Percentiles rank a stretch among this genome's conserved stretches.
Conservation (phyloP, 768 basidiomycete species). For the Auricularia sp. region DNA sequence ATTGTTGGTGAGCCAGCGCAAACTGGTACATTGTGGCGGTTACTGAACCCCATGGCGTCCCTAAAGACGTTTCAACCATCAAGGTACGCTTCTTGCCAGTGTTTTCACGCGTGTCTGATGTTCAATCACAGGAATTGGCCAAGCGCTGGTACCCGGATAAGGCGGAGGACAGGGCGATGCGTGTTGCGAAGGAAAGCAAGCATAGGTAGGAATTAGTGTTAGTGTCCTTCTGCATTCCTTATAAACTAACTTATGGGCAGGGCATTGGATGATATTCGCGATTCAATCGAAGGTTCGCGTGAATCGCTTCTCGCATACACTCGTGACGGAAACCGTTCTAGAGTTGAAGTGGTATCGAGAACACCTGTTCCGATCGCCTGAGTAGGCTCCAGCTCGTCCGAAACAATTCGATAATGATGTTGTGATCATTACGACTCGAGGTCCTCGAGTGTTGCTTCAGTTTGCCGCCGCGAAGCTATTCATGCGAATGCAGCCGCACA, state of each 20-base stretch:
- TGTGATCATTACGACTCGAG: background rate
- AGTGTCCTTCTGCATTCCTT: background rate
- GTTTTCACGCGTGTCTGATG: too few relatives aligned
- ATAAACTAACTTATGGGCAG: background rate
- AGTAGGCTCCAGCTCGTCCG: background rate
- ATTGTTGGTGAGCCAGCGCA: slow-evolving; percentile 51
- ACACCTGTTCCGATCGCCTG: background rate
- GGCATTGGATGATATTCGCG: background rate
- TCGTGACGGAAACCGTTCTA: background rate
- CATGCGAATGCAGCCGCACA: too few relatives aligned
- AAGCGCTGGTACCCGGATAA: background rate
- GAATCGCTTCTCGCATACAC: background rate
- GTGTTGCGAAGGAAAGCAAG: background rate
- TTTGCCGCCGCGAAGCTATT: too few relatives aligned
- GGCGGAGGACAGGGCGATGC: background rate
- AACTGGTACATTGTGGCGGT: background rate
- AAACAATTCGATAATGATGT: background rate
- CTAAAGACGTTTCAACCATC: slow-evolving; percentile 53
- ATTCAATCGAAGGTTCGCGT: background rate
- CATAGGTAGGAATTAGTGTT: background rate
- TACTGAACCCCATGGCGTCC: background rate
- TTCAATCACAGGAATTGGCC: slow-evolving; percentile 50
- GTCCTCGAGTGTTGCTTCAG: background rate
- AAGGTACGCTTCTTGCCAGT: too few relatives aligned
- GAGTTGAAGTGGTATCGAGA: background rate